phyloP scores from a whole-genome alignment of 768 basidiomycete species.

The Lanmaoa pseudosensibilis region DNA sequence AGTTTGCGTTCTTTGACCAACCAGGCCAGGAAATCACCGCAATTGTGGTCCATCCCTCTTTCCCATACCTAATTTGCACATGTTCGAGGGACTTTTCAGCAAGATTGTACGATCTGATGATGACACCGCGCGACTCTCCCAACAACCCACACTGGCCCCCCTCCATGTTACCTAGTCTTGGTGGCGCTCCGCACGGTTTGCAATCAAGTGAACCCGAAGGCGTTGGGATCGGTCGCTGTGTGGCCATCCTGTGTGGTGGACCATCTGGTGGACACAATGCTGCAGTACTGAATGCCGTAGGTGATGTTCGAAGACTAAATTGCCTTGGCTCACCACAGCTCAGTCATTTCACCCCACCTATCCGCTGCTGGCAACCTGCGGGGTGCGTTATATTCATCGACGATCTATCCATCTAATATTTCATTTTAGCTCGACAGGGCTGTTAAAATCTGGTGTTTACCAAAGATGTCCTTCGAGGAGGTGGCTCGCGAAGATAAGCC shows the following conservation, averaged over 20 bases:
- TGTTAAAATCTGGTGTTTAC: constrained; percentile 74
- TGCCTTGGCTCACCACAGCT: constrained; percentile 1
- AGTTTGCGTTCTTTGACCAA: constrained; percentile 5
- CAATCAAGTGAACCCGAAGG: constrained; percentile 62
- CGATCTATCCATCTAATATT: background rate
- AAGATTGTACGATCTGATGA: constrained; percentile 64
- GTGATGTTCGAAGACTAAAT: constrained; percentile 14
- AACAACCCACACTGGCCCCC: constrained; percentile 65
- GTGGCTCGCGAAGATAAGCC: constrained; percentile 72
- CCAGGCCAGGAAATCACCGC: constrained; percentile 60
- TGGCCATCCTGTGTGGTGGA: constrained; percentile 65
- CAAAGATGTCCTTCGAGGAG: constrained; percentile 36
- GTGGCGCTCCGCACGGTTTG: constrained; percentile 70
- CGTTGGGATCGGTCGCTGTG: constrained; percentile 55
- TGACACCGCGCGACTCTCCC: constrained; percentile 32
- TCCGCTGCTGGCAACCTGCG: constrained; percentile 75
- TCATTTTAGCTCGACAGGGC: constrained; percentile 60
- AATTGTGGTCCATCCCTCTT: constrained; percentile 60
- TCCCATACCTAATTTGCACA: constrained; percentile 62
- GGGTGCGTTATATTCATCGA: constrained; percentile 45
- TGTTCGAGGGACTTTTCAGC: constrained; percentile 72
- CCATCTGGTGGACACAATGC: constrained; percentile 72
- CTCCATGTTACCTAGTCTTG: constrained; percentile 46
- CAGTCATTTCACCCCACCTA: constrained; percentile 68
- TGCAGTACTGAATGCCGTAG: constrained; percentile 65